A percentile compares a stretch with the other conserved stretches of the same genome.
phyloP scores from a whole-genome alignment of 176 grass and related monocot species.

The Oryza officinalis region DNA sequence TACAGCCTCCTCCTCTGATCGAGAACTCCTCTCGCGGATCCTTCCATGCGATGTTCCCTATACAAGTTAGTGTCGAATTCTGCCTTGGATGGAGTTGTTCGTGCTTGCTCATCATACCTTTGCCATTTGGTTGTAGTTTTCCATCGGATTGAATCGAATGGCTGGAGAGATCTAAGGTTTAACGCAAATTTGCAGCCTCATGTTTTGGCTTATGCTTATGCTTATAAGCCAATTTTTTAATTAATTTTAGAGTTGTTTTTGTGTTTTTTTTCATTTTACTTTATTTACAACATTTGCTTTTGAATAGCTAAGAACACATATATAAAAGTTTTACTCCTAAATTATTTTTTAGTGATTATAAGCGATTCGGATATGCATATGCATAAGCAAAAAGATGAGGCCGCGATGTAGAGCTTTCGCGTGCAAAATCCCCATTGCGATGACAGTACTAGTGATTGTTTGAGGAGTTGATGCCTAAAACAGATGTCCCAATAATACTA shows the following conservation, averaged over 20 bases:
- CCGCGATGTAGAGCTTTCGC: no score
- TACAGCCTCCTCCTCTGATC: not conserved
- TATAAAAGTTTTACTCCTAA: no score
- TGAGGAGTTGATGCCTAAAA: conserved; percentile 1
- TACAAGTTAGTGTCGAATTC: not conserved
- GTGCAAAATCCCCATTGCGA: not conserved
- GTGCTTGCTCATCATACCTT: not conserved
- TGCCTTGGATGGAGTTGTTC: not conserved
- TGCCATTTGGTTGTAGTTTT: not conserved
- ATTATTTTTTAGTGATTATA: no score
- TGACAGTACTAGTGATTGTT: not conserved
- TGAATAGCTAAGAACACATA: no score
- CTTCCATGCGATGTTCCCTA: not conserved
- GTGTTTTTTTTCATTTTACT: no score
- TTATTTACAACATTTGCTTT: no score
- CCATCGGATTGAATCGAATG: not conserved
- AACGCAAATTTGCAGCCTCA: not conserved
- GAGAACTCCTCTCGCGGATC: not conserved
- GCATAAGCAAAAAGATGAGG: no score
- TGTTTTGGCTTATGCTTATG: no score
- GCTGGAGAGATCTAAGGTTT: conserved; percentile 33
- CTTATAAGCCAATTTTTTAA: no score
- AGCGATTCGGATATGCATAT: no score
- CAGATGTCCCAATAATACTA: not conserved
- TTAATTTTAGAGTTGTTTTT: no score